Conservation (phyloP, 768 basidiomycete species). For the Kondoa subrosea region DNA sequence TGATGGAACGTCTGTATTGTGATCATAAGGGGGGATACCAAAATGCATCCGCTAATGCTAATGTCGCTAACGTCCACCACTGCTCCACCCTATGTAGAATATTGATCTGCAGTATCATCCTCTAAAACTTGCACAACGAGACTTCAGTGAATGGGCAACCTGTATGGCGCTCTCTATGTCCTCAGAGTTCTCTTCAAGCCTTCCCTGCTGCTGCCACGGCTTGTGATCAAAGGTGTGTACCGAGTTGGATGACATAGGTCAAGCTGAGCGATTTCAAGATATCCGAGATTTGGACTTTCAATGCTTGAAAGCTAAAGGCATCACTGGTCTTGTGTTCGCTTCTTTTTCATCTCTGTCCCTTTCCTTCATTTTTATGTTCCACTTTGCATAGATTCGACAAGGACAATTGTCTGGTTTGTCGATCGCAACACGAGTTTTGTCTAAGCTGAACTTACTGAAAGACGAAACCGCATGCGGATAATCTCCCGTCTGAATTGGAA, state of each 20-base stretch:
- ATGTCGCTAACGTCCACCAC: no score
- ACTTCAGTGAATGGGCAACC: slow-evolving; percentile 9
- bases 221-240: slow-evolving; percentile 14
- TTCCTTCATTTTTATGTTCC: neutral
- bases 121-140: neutral
- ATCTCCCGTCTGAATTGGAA: slow-evolving; percentile 55
- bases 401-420: slow-evolving; percentile 79
- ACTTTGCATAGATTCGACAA: slow-evolving; percentile 66
- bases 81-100: no score
- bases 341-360: neutral
- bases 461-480: slow-evolving; percentile 67
- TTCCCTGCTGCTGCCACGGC: slow-evolving; percentile 12
- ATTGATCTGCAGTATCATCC: no score
- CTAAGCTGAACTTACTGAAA: slow-evolving; percentile 29
- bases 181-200: slow-evolving; percentile 11
- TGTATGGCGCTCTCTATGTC: slow-evolving; percentile 15
- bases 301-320: slow-evolving; percentile 55
- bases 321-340: slow-evolving; percentile 53
- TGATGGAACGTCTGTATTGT: no score
- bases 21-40: no score
- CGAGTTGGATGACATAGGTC: neutral
- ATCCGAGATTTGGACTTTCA: slow-evolving; percentile 68
- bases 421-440: neutral
- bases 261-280: slow-evolving; percentile 9
- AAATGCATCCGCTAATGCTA: no score